Evolutionary conservation across 2,329 filamentous ascomycete genomes (phyloP), one percentile per base, ranked within the genome.

Genomic region (Trichoderma guizhouense): DNA sequence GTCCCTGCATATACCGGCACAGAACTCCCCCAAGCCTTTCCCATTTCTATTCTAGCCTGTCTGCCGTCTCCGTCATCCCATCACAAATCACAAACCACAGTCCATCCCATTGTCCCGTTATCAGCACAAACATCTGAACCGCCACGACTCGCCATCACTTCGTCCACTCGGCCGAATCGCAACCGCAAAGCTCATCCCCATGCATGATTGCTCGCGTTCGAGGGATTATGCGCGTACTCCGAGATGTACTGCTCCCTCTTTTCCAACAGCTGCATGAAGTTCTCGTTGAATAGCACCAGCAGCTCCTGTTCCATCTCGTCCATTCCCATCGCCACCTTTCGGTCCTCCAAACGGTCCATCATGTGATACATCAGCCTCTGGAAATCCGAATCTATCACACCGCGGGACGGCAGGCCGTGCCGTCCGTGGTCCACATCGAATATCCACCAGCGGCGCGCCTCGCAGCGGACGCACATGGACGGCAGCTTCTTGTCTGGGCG

Each of bases 301-400:
- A 78, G 69, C 0, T 60, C 58, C 3, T 24, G 5, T 1, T 34
- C 6, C 3, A 78, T 24, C 0, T 39, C 26, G 0, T 9, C 2
- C 14, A 18, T 36, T 51, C 63, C 57, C 26, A 32, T 53, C 43
- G 28, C n/a, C 1, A 28, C 21, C 3, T 53, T 6, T 14, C 3
- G 1, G 15, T 65, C 47, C 67, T 77, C 75, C 7, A 75, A 43
- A 1, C 53, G 21, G 0, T 72, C 26, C 1, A 73, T 65, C 12
- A 66, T n/a, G 21, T 73, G 67, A 58, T 74, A 77, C 11, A 77
- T 36, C 3, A 78, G 21, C 8, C 26, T 36, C 11, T 73, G 72
- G 18, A 77, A 73, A 2, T 74, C 74, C 24, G 64, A 63, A 32
- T 75, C 74, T 1, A 75, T 32, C 1, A 34, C 24, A n/a, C 55